These are phyloP conservation scores for Aspergillus terreus DNA, from an alignment of 2,329 filamentous ascomycete genomes.

Conservation along the genomic window DNA sequence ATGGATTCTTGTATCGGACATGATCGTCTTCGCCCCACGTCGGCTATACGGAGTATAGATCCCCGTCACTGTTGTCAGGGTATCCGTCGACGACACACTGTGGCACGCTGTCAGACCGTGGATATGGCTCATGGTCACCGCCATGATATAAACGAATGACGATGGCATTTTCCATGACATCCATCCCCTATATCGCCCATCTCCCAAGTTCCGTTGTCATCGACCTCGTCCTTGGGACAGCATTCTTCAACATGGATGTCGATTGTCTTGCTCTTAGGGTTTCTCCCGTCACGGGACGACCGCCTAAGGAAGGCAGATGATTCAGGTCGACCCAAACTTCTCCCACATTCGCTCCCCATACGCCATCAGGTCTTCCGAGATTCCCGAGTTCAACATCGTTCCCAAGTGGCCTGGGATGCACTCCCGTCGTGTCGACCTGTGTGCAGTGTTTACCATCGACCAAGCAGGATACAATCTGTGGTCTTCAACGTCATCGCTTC, in stretches of 20 bases:
- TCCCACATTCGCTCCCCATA: background rate
- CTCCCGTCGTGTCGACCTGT: background rate
- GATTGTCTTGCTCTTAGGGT: background rate
- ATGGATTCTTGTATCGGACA: too few species aligned
- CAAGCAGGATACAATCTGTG: background rate
- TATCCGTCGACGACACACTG: too few species aligned
- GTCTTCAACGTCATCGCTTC: background rate
- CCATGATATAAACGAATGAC: too few species aligned
- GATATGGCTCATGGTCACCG: too few species aligned
- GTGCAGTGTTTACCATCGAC: background rate
- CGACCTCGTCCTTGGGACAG: background rate
- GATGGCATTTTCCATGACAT: too few species aligned
- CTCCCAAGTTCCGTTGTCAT: too few species aligned
- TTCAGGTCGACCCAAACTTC: background rate
- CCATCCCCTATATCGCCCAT: too few species aligned
- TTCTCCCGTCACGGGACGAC: background rate
- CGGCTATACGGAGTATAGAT: too few species aligned
- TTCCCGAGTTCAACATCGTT: background rate
- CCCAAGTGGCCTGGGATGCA: background rate
- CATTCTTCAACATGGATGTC: background rate
- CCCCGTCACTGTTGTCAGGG: too few species aligned
- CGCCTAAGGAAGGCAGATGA: background rate
- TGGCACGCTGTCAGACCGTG: too few species aligned
- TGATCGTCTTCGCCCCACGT: too few species aligned
- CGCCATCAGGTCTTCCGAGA: background rate